Base-by-base conservation (phyloP, 495 filamentous ascomycete genomes). In the Evernia prunastri region DNA sequence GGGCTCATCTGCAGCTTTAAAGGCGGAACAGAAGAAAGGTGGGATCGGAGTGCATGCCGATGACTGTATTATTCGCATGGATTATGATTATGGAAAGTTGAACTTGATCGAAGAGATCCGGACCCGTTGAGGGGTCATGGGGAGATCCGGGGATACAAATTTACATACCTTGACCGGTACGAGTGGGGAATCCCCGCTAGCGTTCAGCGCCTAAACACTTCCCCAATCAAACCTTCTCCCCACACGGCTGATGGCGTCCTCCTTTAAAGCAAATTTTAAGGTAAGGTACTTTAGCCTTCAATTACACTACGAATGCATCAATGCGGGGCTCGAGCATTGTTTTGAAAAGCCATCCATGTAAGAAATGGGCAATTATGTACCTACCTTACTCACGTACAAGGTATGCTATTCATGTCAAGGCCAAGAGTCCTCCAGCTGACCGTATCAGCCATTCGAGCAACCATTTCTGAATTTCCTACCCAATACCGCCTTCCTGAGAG, bases 111-210 rank as follows among this genome's bases (percentile, higher is more conserved):
- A 29, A 51, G 36, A 39, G 47, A 17, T 12, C 9, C 23, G 17
- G 25, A 35, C 25, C 15, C 40, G 13, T 25, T 40, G 18, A 37
- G 42, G 18, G 37, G 17, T 23, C 25, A 4, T 39, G 23, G 23
- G 31, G 45, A 56, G 47, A 42, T 56, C 27, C 35, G 47, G 59
- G 36, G 25, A 39, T 25, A 33, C 27, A 37, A 57, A 33, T 29
- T 33, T 33, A 4, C 25, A 59, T 59, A 40, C 42, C 58, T 9
- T 45, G 43, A 23, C 43, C 43, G 58, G 9, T 45, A 2, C 29
- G 47, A 62, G 60, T 20, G 49, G 60, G 51, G 60, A 43, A 63
- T 3, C 60, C 60, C 25, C 56, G 51, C 60, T 63, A 33, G 60
- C 49, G 20, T 54, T 3, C 12, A 27, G 23, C 47, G 37, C 49